Evolutionary conservation across 176 grass and related monocot genomes (phyloP), one percentile per base, ranked within the genome.

Genomic region (Stipa capillata): DNA sequence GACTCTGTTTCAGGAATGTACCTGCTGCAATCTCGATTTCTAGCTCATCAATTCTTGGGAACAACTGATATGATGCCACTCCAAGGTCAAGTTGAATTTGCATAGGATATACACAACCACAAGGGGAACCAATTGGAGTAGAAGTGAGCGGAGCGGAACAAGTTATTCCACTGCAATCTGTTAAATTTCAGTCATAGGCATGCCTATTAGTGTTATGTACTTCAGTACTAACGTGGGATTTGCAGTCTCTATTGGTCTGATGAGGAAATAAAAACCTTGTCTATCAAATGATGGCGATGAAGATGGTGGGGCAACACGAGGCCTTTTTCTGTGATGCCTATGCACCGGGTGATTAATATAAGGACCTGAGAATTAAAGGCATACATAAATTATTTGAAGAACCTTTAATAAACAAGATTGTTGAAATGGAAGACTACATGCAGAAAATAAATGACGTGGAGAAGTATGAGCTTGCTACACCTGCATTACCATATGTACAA

Each of bases 71-170:
- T 31, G 92, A 86, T 75, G 88, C 88, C 31, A 94, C 83, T 18
- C 71, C 89, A 82, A 94, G 79, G 64, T 91, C 83, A 37, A 94
- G 67, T 24, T 86, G 80, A 74, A 94, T 87, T 91, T 91, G 86
- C 88, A 94, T 94, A 41, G 89, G 86, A 68, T 91, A 89, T 67
- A 94, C 92, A 65, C 92, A 91, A 14, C 92, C 92, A 89, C 92
- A 94, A 16, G 92, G 92, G n/a, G 92, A 94, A 58, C 92, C 92
- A 1, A 94, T 88, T 86, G 92, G 92, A 25, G 88, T 91, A 32
- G 92, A 91, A 23, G 92, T 94, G 81, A 94, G 89, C 4, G 92
- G 92, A 62, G 87, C 76, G 40, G 72, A 79, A 86, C 92, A 94
- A 67, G 83, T 69, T 69, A 61, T 82, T 71, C 74, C 70, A 69